Base-by-base conservation (phyloP, 148 eudicot genomes). In the Simmondsia chinensis region DNA sequence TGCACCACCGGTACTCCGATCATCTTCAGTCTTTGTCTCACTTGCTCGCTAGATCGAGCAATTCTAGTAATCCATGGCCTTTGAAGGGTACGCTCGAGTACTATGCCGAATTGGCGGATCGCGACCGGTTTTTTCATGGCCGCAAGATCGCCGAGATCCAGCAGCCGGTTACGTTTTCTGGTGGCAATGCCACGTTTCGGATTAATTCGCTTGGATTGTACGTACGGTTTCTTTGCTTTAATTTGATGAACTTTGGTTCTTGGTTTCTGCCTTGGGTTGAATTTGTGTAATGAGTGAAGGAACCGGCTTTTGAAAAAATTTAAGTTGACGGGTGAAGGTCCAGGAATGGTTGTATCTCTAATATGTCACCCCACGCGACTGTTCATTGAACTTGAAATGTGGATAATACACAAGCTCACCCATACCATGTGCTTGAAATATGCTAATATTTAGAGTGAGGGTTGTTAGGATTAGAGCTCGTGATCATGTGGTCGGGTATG, bases 201-300 rank as follows among this genome's bases (percentile, higher is more conserved):
- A 76, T 89, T 51, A 84, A 78, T 69, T 66, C 84, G 14, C 59
- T 89, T 43, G 97, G 97, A 62, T 89, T 78, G 95, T 84, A 72
- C 5, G 83, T 4, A 28, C 28, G n/a, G n/a, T 26, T 27, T 38
- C 17, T 20, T 54, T 26, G 21, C 8, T 35, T 38, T 57, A 25
- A 4, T 21, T 18, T 17, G 29, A 0, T 30, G 9, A 7, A 9
- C 20, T 51, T 29, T 53, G 29, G 20, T 17, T 51, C 52, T 30
- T 43, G 38, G 10, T 33, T 52, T 36, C 33, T 57, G 22, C 11
- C 22, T 47, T 11, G 5, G 37, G 33, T 14, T 20, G 24, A 1
- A 30, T 42, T 6, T 7, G 12, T 28, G 19, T 4, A 18, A 3
- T 47, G n/a, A 2, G 41, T 32, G 17, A 12, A 0, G 20, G 35